phyloP scores from a whole-genome alignment of 2,329 filamentous ascomycete genomes.

The Emergomyces orientalis region DNA sequence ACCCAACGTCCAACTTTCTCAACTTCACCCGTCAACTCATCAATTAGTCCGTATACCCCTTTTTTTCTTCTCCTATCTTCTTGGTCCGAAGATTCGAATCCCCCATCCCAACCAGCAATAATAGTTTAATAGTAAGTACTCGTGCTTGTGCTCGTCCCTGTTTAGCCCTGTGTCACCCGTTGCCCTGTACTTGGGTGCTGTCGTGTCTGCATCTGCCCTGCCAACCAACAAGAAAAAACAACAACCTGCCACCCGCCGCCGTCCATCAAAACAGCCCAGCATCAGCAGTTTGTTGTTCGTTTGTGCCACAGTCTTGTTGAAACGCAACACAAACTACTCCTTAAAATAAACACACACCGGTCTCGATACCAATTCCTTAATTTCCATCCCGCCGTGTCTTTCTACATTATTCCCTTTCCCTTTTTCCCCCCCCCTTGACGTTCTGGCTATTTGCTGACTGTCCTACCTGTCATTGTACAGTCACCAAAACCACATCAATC shows the following conservation, averaged over 20 bases:
- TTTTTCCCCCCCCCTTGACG: no score
- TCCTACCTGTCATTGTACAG: not conserved
- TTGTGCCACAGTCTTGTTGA: not conserved
- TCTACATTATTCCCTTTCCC: not conserved
- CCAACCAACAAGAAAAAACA: not conserved
- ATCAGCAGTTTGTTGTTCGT: not conserved
- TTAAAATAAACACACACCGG: not conserved
- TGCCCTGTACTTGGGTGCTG: not conserved
- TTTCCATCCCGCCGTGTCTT: not conserved
- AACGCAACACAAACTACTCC: constrained; percentile 2
- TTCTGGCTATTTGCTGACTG: not conserved
- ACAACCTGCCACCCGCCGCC: not conserved
- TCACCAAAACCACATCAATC: not conserved
- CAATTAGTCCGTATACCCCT: not conserved
- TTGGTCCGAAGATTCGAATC: no score
- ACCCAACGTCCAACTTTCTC: not conserved
- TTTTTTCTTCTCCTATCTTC: constrained; percentile 1
- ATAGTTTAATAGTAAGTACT: constrained; percentile 3
- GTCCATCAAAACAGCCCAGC: not conserved
- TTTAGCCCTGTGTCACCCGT: not conserved
- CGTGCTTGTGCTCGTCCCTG: not conserved
- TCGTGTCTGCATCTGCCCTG: not conserved
- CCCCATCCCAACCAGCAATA: not conserved
- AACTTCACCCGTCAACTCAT: not conserved
- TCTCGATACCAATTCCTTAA: not conserved